Conservation (phyloP, 345 rosid genomes). For the Noccaea caerulescens region DNA sequence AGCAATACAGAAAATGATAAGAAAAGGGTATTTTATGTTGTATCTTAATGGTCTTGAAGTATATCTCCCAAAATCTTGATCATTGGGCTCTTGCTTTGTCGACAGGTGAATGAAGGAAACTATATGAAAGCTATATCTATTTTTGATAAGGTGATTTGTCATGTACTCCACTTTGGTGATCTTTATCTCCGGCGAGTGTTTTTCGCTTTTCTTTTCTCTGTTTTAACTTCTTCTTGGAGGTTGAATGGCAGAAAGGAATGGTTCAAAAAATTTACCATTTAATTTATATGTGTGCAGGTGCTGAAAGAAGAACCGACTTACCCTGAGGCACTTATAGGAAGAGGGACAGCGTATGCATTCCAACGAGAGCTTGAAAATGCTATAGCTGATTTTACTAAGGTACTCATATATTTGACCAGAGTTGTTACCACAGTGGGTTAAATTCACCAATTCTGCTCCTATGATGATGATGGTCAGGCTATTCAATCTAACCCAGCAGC, state of each 20-base stretch:
- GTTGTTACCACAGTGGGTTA: conserved; percentile 23
- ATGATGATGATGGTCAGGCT: conserved; percentile 57
- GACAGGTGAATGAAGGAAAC: conserved; percentile 96
- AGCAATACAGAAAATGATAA: neutral
- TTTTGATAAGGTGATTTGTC: conserved; percentile 76
- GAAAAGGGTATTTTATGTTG: neutral
- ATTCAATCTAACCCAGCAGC: conserved; percentile 86
- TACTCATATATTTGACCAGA: conserved; percentile 38
- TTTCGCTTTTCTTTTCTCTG: conserved; percentile 10
- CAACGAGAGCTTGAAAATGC: conserved; percentile 87
- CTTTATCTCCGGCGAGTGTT: conserved; percentile 2
- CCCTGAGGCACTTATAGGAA: conserved; percentile 94
- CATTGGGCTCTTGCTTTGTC: conserved; percentile 32
- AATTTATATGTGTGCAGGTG: conserved; percentile 54
- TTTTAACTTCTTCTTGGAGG: conserved; percentile 12
- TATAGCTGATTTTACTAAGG: conserved; percentile 90
- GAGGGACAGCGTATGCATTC: conserved; percentile 98
- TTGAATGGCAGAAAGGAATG: conserved; percentile 16
- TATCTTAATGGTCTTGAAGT: conserved; percentile 18
- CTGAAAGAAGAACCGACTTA: conserved; percentile 82
- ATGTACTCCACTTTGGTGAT: conserved; percentile 28
- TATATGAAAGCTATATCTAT: conserved; percentile 80
- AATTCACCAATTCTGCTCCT: conserved; percentile 22
- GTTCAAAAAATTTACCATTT: neutral
- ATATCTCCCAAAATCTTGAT: conserved; percentile 19